phyloP scores from a whole-genome alignment of 192 early-diverging fungal genomes.

The Dimargaris verticillata region DNA sequence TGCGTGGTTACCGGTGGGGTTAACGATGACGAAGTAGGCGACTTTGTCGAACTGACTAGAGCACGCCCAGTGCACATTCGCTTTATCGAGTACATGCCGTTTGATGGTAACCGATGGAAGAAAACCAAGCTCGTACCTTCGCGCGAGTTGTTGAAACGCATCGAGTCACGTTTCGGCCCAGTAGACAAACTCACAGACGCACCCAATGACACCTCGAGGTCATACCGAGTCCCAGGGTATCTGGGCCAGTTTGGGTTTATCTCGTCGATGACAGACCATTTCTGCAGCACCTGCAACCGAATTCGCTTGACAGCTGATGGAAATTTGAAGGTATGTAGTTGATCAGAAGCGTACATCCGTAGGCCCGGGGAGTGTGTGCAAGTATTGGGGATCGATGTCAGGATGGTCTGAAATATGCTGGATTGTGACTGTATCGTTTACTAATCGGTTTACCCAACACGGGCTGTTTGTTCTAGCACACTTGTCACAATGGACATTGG shows the following conservation, averaged over 20 bases:
- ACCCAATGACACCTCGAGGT: slow-evolving; percentile 69
- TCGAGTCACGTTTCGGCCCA: slow-evolving; percentile 34
- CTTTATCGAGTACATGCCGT: slow-evolving; percentile 99
- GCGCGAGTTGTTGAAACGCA: slow-evolving; percentile 45
- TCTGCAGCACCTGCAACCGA: slow-evolving; percentile 88
- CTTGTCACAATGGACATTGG: too few relatives aligned
- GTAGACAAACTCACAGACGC: slow-evolving; percentile 52
- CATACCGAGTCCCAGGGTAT: slow-evolving; percentile 60
- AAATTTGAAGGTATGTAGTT: slow-evolving; percentile 53
- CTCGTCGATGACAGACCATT: slow-evolving; percentile 94
- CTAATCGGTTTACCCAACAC: too few relatives aligned
- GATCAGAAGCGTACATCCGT: too few relatives aligned
- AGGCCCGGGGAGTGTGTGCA: too few relatives aligned
- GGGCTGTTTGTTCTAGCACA: too few relatives aligned
- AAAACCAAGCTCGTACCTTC: slow-evolving; percentile 69
- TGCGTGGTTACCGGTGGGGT: slow-evolving; percentile 78
- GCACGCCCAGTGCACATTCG: slow-evolving; percentile 58
- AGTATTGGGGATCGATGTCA: too few relatives aligned
- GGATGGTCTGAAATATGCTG: too few relatives aligned
- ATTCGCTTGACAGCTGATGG: slow-evolving; percentile 87
- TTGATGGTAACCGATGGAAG: slow-evolving; percentile 91
- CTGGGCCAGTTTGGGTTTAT: slow-evolving; percentile 89
- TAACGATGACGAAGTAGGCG: slow-evolving; percentile 68
- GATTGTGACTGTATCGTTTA: too few relatives aligned
- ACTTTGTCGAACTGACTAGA: slow-evolving; percentile 74